Base-by-base conservation (phyloP, 768 basidiomycete genomes). In the Sarcodon aspratus region DNA sequence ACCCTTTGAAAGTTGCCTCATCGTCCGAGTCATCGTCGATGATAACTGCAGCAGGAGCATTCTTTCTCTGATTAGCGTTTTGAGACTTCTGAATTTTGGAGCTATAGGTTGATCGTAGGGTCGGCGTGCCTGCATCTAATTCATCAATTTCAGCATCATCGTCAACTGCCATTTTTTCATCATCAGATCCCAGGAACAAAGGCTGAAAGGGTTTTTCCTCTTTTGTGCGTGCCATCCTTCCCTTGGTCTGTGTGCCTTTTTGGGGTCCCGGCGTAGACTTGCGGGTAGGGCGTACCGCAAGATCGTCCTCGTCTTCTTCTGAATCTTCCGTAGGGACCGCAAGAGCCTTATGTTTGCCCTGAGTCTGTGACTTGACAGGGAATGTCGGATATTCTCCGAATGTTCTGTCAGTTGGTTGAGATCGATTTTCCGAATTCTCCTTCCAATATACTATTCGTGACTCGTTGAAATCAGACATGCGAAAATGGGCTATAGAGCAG, bases 11-110 rank as follows among this genome's bases (percentile, higher is more conserved):
- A n/a, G 78, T 75, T 31, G 72, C 74, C 6, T 72, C 83, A 50
- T 85, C 79, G 56, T 85, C 85, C 9, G 80, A 83, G 59, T 83
- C 82, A 56, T 85, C 82, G 49, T 79, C 78, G 3, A 71, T 64
- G 34, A 79, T 62, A 9, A 72, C 61, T 33, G 69, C 65, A 17
- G 40, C 13, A 17, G 9, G 40, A 9, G 40, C 52, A 44, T 61
- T 68, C 61, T 63, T 68, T 44, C 50, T 46, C 45, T 53, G 65
- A 36, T 53, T 50, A 9, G 59, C 53, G 9, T 57, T 48, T 43
- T 44, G 17, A 17, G 53, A 40, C 37, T 35, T 33, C 49, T 54
- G 54, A 18, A 49, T 58, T 36, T 15, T 67, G 40, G 40, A 42
- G 40, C 55, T 53, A 9, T 59, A 56, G 27, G 61, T 66, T 13